These are phyloP conservation scores for Corylus americana DNA, from an alignment of 306 rosid species.

Conservation along the genomic window DNA sequence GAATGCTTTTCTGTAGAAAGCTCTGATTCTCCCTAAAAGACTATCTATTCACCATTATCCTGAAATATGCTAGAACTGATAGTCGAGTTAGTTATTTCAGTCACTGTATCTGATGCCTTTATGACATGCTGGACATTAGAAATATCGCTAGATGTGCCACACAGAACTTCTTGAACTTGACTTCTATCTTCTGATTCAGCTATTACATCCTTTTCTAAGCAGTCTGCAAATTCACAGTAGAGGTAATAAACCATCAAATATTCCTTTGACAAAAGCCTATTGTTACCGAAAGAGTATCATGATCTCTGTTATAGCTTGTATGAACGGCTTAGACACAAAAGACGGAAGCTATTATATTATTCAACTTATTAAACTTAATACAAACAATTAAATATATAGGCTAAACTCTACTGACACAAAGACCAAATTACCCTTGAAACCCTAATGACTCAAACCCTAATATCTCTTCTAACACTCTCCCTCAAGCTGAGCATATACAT, in stretches of 20 bases:
- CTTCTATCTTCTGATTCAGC: constrained; percentile 39
- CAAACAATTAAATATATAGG: no score
- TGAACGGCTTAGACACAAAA: no score
- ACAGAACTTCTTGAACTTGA: constrained; percentile 39
- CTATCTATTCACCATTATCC: constrained; percentile 27
- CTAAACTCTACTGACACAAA: no score
- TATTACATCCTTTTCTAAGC: constrained; percentile 28
- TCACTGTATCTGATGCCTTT: constrained; percentile 34
- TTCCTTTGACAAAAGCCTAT: background rate
- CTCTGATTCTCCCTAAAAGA: constrained; percentile 46
- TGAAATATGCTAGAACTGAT: constrained; percentile 34
- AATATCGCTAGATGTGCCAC: constrained; percentile 36
- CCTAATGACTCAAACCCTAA: no score
- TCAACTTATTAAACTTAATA: no score
- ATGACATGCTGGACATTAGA: constrained; percentile 33
- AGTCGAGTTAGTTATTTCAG: constrained; percentile 39
- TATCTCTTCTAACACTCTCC: no score
- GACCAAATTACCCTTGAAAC: no score
- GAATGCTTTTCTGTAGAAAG: constrained; percentile 53
- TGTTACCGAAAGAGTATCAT: background rate
- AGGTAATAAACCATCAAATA: background rate
- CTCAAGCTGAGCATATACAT: no score
- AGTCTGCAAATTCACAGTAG: constrained; percentile 25
- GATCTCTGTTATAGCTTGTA: no score
- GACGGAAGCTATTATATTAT: no score